Conservation (phyloP, 768 basidiomycete species). For the Boletellus sp. region DNA sequence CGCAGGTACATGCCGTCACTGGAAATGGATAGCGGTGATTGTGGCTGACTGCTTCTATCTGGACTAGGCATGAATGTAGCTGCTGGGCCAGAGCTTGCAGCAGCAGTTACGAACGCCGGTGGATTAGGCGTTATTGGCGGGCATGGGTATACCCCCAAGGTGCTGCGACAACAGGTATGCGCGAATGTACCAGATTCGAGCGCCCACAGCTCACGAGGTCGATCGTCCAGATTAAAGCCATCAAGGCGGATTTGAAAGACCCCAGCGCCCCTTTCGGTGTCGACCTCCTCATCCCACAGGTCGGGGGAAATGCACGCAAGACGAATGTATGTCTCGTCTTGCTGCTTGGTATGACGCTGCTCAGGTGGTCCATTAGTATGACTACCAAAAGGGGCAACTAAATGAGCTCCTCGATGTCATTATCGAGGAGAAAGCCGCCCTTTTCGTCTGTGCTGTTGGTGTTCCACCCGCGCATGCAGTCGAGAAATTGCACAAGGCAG, state of each 20-base stretch:
- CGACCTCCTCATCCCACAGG: conserved; percentile 83
- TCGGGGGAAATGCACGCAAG: conserved; percentile 84
- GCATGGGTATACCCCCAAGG: conserved; percentile 78
- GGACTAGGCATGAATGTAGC: conserved; percentile 59
- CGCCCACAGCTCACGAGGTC: conserved; percentile 7
- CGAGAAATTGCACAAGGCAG: conserved; percentile 76
- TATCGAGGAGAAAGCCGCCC: conserved; percentile 81
- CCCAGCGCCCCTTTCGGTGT: conserved; percentile 86
- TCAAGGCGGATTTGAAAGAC: conserved; percentile 72
- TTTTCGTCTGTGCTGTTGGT: conserved; percentile 91
- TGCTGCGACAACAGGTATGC: conserved; percentile 71
- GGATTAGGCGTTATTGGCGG: conserved; percentile 93
- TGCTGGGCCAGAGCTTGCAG: conserved; percentile 79
- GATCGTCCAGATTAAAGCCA: conserved; percentile 52
- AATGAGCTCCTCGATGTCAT: conserved; percentile 84
- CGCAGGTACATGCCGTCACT: conserved; percentile 53
- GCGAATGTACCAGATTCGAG: neutral
- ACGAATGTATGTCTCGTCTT: conserved; percentile 61
- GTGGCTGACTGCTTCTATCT: conserved; percentile 10
- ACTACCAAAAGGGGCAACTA: conserved; percentile 88
- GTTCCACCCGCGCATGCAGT: conserved; percentile 80
- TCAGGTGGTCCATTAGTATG: conserved; percentile 45
- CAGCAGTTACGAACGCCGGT: conserved; percentile 91
- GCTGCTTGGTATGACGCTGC: neutral
- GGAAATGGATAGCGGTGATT: conserved; percentile 33